A percentile compares a stretch with the other conserved stretches of the same genome.
Conservation (phyloP, 768 basidiomycete species). For the Leccinum fibrillosum region DNA sequence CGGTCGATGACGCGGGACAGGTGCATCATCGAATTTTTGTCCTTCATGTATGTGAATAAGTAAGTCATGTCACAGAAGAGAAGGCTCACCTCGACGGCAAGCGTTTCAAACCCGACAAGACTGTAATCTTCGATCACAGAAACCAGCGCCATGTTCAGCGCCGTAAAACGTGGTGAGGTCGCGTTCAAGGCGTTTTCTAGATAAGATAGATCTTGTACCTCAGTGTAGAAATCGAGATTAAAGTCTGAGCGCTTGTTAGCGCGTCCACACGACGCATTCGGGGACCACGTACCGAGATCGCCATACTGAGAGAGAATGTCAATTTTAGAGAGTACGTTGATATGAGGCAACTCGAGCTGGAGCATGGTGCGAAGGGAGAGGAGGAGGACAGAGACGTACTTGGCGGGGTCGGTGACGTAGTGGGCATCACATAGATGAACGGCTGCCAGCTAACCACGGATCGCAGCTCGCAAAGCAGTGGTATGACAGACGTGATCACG, state of each 20-base stretch:
- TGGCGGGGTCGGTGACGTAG: constrained; percentile 93
- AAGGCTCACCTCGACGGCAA: constrained; percentile 82
- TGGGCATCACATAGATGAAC: constrained; percentile 97
- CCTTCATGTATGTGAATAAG: constrained; percentile 42
- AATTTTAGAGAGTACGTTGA: constrained; percentile 96
- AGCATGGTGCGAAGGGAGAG: constrained; percentile 95
- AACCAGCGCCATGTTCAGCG: constrained; percentile 86
- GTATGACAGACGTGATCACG: constrained; percentile 35
- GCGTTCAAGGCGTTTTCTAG: constrained; percentile 72
- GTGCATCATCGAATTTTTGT: constrained; percentile 93
- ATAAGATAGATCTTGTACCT: constrained; percentile 93
- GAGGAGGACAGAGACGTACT: constrained; percentile 90
- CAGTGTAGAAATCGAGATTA: constrained; percentile 96
- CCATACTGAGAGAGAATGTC: constrained; percentile 90
- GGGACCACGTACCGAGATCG: constrained; percentile 67
- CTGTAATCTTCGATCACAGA: constrained; percentile 92
- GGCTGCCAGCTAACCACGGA: constrained; percentile 67
- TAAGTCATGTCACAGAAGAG: not conserved
- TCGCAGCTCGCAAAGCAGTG: not conserved
- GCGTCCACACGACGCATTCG: not conserved
- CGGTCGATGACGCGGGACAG: constrained; percentile 83
- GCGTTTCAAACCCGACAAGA: constrained; percentile 93
- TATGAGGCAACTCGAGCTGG: constrained; percentile 96
- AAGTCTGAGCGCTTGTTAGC: constrained; percentile 58
- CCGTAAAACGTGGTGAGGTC: constrained; percentile 63